A percentile compares a stretch with the other conserved stretches of the same genome.
Conservation (phyloP, 2,329 filamentous ascomycete species). For the Camptophora hylomeconis region DNA sequence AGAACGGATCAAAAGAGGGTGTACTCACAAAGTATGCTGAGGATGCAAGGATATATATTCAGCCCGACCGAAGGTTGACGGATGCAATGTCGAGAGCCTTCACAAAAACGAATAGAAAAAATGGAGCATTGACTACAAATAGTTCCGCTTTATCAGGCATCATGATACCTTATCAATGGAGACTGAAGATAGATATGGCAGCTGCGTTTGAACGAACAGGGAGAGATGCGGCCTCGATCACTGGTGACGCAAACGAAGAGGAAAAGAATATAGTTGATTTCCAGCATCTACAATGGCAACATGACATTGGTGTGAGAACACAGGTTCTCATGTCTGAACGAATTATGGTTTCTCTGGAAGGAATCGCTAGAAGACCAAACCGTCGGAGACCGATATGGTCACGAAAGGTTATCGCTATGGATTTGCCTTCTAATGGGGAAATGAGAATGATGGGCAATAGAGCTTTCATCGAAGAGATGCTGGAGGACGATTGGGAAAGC, state of each 20-base stretch:
- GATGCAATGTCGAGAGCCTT: too few species aligned
- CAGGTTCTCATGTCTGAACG: slow-evolving; percentile 12
- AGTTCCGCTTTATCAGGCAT: background rate
- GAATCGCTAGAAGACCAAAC: too few species aligned
- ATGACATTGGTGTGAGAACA: slow-evolving; percentile 9
- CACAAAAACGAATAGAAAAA: background rate
- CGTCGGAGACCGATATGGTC: too few species aligned
- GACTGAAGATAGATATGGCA: slow-evolving; percentile 1
- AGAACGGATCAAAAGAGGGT: too few species aligned
- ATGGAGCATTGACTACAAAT: background rate
- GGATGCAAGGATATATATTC: too few species aligned
- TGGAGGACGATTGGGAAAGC: slow-evolving; percentile 4
- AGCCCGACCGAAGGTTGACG: too few species aligned
- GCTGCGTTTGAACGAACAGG: slow-evolving; percentile 9
- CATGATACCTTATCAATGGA: background rate
- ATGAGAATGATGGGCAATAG: slow-evolving; percentile 2
- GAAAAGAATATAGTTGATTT: slow-evolving; percentile 3
- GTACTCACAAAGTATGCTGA: too few species aligned
- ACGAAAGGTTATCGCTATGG: too few species aligned
- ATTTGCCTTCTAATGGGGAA: too few species aligned
- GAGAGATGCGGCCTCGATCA: slow-evolving; percentile 3
- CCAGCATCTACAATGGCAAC: slow-evolving; percentile 12
- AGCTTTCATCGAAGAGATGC: slow-evolving; percentile 5
- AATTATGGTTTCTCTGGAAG: slow-evolving; percentile 7
- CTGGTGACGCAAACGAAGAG: background rate